Evolutionary conservation across 768 basidiomycete species (phyloP).

Genomic region (Suillus decipiens): DNA sequence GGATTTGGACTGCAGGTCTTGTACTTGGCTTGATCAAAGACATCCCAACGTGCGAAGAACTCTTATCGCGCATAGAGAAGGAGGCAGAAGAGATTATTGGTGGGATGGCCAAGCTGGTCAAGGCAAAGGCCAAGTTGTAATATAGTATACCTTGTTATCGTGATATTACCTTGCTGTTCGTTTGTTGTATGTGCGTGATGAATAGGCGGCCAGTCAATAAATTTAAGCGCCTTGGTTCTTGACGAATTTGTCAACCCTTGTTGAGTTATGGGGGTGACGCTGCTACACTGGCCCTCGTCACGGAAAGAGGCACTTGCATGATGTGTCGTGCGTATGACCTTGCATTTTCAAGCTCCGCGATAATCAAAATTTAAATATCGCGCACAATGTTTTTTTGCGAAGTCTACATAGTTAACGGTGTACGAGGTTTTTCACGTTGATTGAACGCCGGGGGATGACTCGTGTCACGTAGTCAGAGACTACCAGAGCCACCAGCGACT

Average conservation of each 20-base stretch:
- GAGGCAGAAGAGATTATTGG: conserved; percentile 73
- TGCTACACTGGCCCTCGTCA: neutral
- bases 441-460: no score
- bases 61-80: conserved; percentile 67
- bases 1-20: conserved; percentile 80
- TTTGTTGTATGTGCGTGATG: neutral
- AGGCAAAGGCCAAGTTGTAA: conserved; percentile 25
- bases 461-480: no score
- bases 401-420: no score
- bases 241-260: neutral
- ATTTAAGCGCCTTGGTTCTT: neutral
- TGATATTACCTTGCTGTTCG: neutral
- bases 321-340: no score
- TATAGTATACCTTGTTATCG: neutral
- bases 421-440: no score
- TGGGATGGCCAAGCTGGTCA: conserved; percentile 36
- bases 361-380: no score
- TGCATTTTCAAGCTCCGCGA: no score
- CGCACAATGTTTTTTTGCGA: no score
- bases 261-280: no score
- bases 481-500: no score
- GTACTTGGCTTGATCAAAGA: conserved; percentile 76
- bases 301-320: neutral
- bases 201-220: neutral
- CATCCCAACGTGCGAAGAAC: conserved; percentile 76